phyloP scores from a whole-genome alignment of 2,329 filamentous ascomycete species.

The Trichoderma sp. region DNA sequence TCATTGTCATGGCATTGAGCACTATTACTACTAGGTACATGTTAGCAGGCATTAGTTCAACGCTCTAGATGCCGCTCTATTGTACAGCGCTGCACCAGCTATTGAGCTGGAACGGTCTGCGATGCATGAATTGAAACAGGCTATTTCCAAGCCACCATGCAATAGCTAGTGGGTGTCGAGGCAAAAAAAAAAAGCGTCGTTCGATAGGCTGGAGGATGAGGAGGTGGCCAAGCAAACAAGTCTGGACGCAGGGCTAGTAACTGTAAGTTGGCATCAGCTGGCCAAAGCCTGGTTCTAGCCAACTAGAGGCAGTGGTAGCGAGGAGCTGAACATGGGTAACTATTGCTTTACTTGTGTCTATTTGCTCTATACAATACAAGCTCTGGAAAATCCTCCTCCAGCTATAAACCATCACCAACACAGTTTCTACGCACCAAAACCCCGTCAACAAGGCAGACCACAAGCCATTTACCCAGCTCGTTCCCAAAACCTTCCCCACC shows the following conservation, averaged over 20 bases:
- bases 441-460: not conserved
- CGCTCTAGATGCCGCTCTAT: not conserved
- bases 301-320: not conserved
- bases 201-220: not conserved
- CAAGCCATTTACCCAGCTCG: not conserved
- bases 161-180: not conserved
- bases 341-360: too few species aligned
- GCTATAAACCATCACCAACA: not conserved
- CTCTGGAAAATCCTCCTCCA: not conserved
- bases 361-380: not conserved
- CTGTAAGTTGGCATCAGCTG: not conserved
- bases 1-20: not conserved
- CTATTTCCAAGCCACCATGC: slow-evolving; percentile 17
- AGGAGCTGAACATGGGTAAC: not conserved
- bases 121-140: not conserved
- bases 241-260: not conserved
- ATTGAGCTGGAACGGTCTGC: not conserved
- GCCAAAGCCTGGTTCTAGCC: not conserved
- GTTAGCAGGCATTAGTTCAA: not conserved
- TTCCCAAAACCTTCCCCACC: not conserved
- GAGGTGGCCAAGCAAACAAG: not conserved
- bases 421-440: not conserved
- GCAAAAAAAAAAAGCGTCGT: not conserved
- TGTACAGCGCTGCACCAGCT: not conserved
- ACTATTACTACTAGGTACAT: not conserved